Conservation (phyloP, 1,284 basidiomycete species). For the Trichosporon sp. region DNA sequence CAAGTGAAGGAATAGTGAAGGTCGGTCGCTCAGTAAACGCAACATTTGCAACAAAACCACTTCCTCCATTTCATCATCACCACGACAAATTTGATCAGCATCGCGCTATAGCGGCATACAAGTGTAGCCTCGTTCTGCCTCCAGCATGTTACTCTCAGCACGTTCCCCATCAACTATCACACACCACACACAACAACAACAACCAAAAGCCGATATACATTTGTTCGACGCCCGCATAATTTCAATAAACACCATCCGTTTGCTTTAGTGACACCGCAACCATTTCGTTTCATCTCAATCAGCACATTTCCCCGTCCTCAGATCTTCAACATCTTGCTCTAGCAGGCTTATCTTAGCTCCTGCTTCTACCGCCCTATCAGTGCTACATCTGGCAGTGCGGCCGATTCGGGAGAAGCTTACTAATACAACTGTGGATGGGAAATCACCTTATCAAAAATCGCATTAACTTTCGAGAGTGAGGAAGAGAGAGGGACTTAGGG, state of each 20-base stretch:
- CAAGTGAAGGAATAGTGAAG: background rate
- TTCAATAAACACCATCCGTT: conserved; percentile 11
- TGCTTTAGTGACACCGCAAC: conserved; percentile 9
- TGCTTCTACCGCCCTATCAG: background rate
- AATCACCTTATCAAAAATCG: conserved; percentile 15
- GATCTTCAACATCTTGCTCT: background rate
- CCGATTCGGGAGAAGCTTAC: background rate
- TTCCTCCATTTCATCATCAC: background rate
- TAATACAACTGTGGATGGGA: background rate
- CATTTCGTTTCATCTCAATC: conserved; percentile 20
- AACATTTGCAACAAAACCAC: background rate
- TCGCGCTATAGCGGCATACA: conserved; percentile 1
- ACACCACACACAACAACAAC: background rate
- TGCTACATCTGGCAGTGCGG: background rate
- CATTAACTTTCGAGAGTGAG: conserved; percentile 1
- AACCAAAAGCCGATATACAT: conserved; percentile 10
- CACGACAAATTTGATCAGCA: background rate
- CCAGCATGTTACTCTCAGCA: conserved; percentile 5
- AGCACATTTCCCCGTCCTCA: conserved; percentile 10
- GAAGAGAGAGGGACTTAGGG: conserved; percentile 8
- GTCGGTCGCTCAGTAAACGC: background rate
- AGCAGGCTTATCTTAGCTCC: background rate
- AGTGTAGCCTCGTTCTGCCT: background rate
- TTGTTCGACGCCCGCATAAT: conserved; percentile 13
- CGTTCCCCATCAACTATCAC: background rate